Evolutionary conservation across 805 yeast genomes (phyloP), one percentile per base, ranked within the genome.

Genomic region (Lipomyces spencermartinsiae): DNA sequence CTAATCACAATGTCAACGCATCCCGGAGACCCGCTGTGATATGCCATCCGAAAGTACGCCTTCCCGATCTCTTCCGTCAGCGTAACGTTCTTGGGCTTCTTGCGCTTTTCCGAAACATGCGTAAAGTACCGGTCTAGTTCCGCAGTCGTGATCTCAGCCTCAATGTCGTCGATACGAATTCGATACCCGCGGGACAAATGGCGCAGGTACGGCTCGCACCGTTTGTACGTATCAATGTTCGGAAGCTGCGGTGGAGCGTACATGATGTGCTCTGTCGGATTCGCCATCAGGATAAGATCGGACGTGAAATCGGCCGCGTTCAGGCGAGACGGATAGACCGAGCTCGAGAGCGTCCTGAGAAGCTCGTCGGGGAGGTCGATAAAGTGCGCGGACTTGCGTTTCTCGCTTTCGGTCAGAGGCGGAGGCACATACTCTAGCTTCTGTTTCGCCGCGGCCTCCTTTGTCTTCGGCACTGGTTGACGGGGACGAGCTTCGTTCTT

Each of bases 121-220:
- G 49, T 16, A 19, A 43, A 43, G 49, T 43, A 43, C 22, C 25
- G 16, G n/a, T 43, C 49, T 43, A 43, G n/a, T 9, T 43, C 49
- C 22, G 49, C 49, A 43, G 49, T 43, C 10, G 49, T 43, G 49
- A 43, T 43, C 22, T 43, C 22, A 3, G 22, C 19, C 8, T 19
- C 22, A 43, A 43, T 43, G 22, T 43, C 49, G 49, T 43, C 49
- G 49, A 43, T 43, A 16, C 49, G 49, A n/a, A 43, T 43, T 43
- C 49, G 49, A 43, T 43, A 43, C 8, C 19, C 49, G 22, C 49
- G 49, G 22, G 49, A 12, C 22, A 43, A 43, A 19, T 43, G 49
- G 10, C 49, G 22, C 49, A 43, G 19, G 22, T 43, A 16, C 49
- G 49, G 49, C 8, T 43, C 49, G 49, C 49, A 43, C 49, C 19